Base-by-base conservation (phyloP, 129 eudicot genomes). In the Erigeron canadensis region DNA sequence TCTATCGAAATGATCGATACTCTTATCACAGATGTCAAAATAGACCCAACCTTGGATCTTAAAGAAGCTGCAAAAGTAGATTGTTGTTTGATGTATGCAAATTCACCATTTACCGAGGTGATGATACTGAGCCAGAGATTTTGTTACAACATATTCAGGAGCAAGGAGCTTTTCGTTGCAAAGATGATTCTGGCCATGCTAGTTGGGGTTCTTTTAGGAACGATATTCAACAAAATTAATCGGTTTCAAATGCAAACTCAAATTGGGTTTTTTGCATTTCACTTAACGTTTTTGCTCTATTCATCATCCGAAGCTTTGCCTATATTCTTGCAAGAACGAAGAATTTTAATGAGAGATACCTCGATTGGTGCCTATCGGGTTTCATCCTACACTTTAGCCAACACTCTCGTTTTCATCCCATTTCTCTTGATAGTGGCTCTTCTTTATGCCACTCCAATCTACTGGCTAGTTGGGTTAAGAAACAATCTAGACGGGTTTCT, bases 271-370 rank as follows among this genome's bases (percentile, higher is more conserved):
- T 85, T 90, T n/a, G 97, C 95, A 4, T 90, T 90, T 72, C 81
- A 75, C 40, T 78, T 90, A 56, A 78, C 87, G 58, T 85, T 83
- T 86, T 73, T 90, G 60, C 74, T 87, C 45, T 85, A 91, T 5
- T 85, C 95, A 17, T 81, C 95, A 39, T 83, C 85, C 10, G 97
- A 90, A 84, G 91, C 95, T 8, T 80, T 90, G 8, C 97, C 97
- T 4, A 83, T 87, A 22, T 90, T 90, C 82, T 72, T 90, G 50
- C 85, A 87, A 81, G 91, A 85, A 79, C 83, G 89, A n/a, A 47
- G 81, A 28, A 82, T 90, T 40, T 38, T 90, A 54, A 79, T 69
- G 83, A 69, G 83, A 12, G 95, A 90, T 64, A 83, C 89, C 4
- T 83, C 95, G 6, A 74, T 81, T 38, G 97, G 97, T 38, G 89